phyloP scores from a whole-genome alignment of 306 rosid species.

The Cyamopsis tetragonoloba region DNA sequence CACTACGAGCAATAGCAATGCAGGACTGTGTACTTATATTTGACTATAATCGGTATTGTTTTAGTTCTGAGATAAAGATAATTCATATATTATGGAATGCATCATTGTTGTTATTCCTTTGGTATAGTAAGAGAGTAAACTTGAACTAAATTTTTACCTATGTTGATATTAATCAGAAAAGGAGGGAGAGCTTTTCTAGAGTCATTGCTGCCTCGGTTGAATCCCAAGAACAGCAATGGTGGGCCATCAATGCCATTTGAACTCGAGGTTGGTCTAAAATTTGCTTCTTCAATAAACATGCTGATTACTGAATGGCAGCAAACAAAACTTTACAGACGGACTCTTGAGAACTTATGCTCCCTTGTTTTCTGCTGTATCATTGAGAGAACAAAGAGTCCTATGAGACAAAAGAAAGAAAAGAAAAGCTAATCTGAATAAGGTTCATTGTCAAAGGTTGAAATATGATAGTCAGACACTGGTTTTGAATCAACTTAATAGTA shows the following conservation, averaged over 20 bases:
- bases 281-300: conserved; percentile 10
- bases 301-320: not conserved
- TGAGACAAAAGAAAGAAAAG: not conserved
- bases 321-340: conserved; percentile 5
- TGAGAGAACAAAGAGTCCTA: not conserved
- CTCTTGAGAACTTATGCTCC: not conserved
- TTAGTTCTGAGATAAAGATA: conserved; percentile 23
- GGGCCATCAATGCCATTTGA: conserved; percentile 94
- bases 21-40: conserved; percentile 77
- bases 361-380: not conserved
- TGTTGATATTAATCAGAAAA: conserved; percentile 49
- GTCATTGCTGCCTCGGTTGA: conserved; percentile 75
- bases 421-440: not conserved
- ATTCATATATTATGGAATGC: conserved; percentile 17
- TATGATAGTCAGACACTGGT: not conserved
- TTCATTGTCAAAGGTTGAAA: conserved; percentile 5
- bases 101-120: not conserved
- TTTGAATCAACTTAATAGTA: conserved; percentile 6
- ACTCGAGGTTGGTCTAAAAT: conserved; percentile 68
- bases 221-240: conserved; percentile 75
- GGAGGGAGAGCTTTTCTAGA: conserved; percentile 94
- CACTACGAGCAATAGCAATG: conserved; percentile 96
- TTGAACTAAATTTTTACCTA: conserved; percentile 21
- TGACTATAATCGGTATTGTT: conserved; percentile 70
- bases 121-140: conserved; percentile 13